These are phyloP conservation scores for Candida tetrigidarum DNA, from an alignment of 1,139 yeast species.

Conservation along the genomic window DNA sequence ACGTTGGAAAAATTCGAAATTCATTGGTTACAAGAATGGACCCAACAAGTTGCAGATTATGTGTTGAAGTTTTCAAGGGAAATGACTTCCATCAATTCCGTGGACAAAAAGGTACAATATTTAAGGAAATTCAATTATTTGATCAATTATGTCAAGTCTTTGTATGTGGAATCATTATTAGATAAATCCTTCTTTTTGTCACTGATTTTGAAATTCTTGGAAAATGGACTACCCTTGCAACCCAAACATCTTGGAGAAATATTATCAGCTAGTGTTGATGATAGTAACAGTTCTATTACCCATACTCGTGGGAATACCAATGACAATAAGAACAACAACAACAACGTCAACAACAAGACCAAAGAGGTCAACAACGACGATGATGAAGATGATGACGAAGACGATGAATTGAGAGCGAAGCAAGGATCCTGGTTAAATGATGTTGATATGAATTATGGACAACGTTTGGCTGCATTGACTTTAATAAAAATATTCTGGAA, in stretches of 20 bases:
- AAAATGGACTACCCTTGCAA: slow-evolving; percentile 53
- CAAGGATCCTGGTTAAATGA: slow-evolving; percentile 17
- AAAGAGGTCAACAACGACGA: slow-evolving; percentile 15
- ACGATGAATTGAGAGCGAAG: background rate
- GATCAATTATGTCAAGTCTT: slow-evolving; percentile 59
- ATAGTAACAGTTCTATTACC: background rate
- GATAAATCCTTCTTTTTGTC: slow-evolving; percentile 64
- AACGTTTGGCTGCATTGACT: slow-evolving; percentile 49
- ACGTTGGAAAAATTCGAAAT: slow-evolving; percentile 44
- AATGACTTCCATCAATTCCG: slow-evolving; percentile 27
- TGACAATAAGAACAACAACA: slow-evolving; percentile 11
- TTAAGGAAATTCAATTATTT: slow-evolving; percentile 60
- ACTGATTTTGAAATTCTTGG: slow-evolving; percentile 63
- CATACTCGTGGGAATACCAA: too few relatives aligned
- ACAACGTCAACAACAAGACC: slow-evolving; percentile 19
- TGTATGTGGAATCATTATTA: slow-evolving; percentile 69
- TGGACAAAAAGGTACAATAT: slow-evolving; percentile 49
- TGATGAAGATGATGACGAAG: slow-evolving; percentile 2
- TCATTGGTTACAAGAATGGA: slow-evolving; percentile 87
- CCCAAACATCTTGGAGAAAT: slow-evolving; percentile 26
- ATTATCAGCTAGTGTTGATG: slow-evolving; percentile 12
- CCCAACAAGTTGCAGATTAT: slow-evolving; percentile 71
- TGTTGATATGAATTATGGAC: slow-evolving; percentile 40
- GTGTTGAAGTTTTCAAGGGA: slow-evolving; percentile 55
- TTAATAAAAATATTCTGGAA: slow-evolving; percentile 74